These are phyloP conservation scores for Excoecaria agallocha DNA, from an alignment of 345 rosid species.

Conservation along the genomic window DNA sequence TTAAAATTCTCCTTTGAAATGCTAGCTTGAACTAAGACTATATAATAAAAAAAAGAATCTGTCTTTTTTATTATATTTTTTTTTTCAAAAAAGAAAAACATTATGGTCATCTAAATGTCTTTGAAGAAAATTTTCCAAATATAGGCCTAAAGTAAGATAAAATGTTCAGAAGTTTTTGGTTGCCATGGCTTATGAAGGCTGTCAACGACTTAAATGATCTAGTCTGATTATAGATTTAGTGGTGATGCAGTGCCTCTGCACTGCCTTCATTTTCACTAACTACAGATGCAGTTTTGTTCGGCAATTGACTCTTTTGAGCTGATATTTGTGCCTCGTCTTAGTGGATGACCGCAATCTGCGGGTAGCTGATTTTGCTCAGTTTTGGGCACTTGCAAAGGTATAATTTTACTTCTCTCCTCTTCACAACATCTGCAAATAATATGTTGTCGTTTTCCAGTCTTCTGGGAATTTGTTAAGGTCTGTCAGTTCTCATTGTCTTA, in stretches of 20 bases:
- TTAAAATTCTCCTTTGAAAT: slow-evolving; percentile 15
- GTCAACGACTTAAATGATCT: slow-evolving; percentile 40
- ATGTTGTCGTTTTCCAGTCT: slow-evolving; percentile 31
- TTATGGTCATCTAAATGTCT: background rate
- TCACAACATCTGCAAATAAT: slow-evolving; percentile 41
- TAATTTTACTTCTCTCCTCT: slow-evolving; percentile 66
- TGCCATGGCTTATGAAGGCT: slow-evolving; percentile 28
- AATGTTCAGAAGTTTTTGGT: slow-evolving; percentile 25
- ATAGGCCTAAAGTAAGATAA: slow-evolving; percentile 31
- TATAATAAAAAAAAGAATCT: slow-evolving; percentile 25
- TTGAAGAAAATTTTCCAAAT: slow-evolving; percentile 18
- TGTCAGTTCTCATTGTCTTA: slow-evolving; percentile 30
- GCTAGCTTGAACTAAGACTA: slow-evolving; percentile 24
- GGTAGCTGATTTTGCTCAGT: slow-evolving; percentile 99
- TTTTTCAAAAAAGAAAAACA: no score
- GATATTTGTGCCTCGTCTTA: slow-evolving; percentile 97
- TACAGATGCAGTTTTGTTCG: slow-evolving; percentile 95
- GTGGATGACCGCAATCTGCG: slow-evolving; percentile 99
- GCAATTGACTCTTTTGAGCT: slow-evolving; percentile 94
- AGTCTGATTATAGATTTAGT: slow-evolving; percentile 65
- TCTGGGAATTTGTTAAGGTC: slow-evolving; percentile 39
- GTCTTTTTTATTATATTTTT: background rate
- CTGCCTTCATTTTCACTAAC: slow-evolving; percentile 90
- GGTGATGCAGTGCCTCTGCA: slow-evolving; percentile 76
- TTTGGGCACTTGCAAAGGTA: slow-evolving; percentile 99